Base-by-base conservation (phyloP, 2,329 filamentous ascomycete species). In the Biscogniauxia marginata region DNA sequence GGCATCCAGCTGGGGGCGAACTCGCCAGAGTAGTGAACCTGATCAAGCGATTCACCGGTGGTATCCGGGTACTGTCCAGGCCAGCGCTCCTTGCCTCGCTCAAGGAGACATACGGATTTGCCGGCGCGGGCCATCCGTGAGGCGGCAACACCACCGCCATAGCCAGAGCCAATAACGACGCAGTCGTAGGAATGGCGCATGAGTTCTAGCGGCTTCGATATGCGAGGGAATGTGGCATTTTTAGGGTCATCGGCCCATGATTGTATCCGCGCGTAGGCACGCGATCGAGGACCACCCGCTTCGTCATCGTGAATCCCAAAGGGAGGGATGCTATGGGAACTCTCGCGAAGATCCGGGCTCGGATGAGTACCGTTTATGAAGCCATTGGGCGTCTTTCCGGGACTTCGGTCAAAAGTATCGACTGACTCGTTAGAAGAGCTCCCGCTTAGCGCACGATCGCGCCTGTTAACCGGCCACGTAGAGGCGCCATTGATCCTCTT, bases 91-190 rank as follows among this genome's bases (percentile, higher is more conserved):
- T 79, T 75, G 2, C 86, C 87, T 18, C 83, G 75, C 67, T 90
- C 87, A 1, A 90, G 75, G 18, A 90, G 70, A 57, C 85, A 88
- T 1, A 89, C 86, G 1, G 75, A 79, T 66, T 86, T 77, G 2
- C 77, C 80, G 1, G 80, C 80, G 53, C 86, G 78, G 3, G 85
- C 81, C 79, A 88, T 84, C 9, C 85, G 78, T 20, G 84, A 83
- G 0, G 86, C 86, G 2, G 86, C 86, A 19, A 89, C 82, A 21
- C 80, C 83, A 43, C 84, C 86, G 21, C 87, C 87, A 68, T 89
- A 90, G 1, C 87, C 87, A 8, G 85, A 88, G 1, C 87, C 86
- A 55, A 89, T 83, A 24, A 89, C 84, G 9, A 90, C 79, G 43
- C 82, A 82, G 70, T 89, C 86, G 62, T 90, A 89, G 6, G 73